Evolutionary conservation across 2,329 filamentous ascomycete genomes (phyloP), one percentile per base, ranked within the genome.

Genomic region (Trichoderma oligosporum): DNA sequence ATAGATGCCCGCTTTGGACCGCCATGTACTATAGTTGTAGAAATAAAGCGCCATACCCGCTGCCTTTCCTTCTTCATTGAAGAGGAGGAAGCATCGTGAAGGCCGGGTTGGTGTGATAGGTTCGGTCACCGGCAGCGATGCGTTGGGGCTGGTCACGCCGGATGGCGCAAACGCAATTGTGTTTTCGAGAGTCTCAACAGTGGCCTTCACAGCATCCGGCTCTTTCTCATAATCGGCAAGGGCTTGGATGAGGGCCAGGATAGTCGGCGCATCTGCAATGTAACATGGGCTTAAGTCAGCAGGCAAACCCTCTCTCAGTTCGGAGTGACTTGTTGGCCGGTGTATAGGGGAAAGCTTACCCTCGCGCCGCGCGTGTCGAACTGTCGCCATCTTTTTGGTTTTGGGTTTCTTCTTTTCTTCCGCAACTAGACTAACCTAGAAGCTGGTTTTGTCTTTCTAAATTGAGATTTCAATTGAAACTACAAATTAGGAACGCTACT

Each of bases 11-110:
- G 92, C 84, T 44, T 82, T 83, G n/a, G 88, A 83, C 7, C 88
- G 83, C 94, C 94, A 97, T 0, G 93, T 97, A 68, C 86, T 91
- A 75, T 96, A 97, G 74, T 93, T 97, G 79, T 93, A 91, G 72
- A 96, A 97, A 76, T 91, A 97, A 38, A 97, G 74, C 1, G 91
- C 91, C 82, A 97, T 90, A 46, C 88, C 91, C 0, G 84, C 88
- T 0, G 71, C 71, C 36, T 74, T 68, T 9, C 76, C 72, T 5
- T 75, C 71, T 9, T 77, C 73, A 20, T 79, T 73, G 63, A 79
- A 78, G 55, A 93, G 74, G 8, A 95, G 74, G 31, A 95, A 78
- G 48, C 89, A 93, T 60, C 90, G 88, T 16, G 91, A 88, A 27
- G 87, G 89, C n/a, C 76, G 76, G 4, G 72, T 65, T 2, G 82